Evolutionary conservation across 1,284 basidiomycete species (phyloP).

Genomic region (Termitomyces sp.): DNA sequence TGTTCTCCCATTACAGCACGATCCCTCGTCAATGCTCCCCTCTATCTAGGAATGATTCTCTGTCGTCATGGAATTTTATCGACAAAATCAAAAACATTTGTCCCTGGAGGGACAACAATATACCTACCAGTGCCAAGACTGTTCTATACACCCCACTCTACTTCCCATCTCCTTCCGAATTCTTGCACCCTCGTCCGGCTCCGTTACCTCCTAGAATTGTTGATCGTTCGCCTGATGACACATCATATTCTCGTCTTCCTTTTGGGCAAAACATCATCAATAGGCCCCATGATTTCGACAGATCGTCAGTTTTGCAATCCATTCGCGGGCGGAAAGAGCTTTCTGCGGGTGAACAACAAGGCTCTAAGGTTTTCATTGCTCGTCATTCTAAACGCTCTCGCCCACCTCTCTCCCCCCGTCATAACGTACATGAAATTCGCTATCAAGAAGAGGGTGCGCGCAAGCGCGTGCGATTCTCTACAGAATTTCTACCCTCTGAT

Average conservation of each 20-base stretch:
- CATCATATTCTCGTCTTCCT: background rate
- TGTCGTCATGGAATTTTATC: background rate
- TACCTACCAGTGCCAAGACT: background rate
- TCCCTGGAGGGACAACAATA: background rate
- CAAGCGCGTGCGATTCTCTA: constrained; percentile 10
- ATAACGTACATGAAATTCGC: background rate
- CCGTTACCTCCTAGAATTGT: background rate
- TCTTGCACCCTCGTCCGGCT: background rate
- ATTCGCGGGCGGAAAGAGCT: background rate
- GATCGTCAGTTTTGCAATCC: background rate
- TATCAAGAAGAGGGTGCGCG: background rate
- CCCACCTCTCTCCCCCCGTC: constrained; percentile 1
- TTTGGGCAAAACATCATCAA: background rate
- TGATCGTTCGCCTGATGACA: background rate
- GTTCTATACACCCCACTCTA: background rate
- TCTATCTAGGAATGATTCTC: background rate
- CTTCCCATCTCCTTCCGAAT: background rate
- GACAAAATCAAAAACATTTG: background rate
- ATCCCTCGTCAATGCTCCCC: background rate
- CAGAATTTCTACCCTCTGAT: background rate
- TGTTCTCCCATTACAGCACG: background rate
- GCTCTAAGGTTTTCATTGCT: background rate
- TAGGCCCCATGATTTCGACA: background rate
- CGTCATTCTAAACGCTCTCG: constrained; percentile 12
- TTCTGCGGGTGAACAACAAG: background rate